Evolutionary conservation across 441 rosid species (phyloP), one percentile per base, ranked within the genome.

Genomic region (Arabidopsis lyrata): DNA sequence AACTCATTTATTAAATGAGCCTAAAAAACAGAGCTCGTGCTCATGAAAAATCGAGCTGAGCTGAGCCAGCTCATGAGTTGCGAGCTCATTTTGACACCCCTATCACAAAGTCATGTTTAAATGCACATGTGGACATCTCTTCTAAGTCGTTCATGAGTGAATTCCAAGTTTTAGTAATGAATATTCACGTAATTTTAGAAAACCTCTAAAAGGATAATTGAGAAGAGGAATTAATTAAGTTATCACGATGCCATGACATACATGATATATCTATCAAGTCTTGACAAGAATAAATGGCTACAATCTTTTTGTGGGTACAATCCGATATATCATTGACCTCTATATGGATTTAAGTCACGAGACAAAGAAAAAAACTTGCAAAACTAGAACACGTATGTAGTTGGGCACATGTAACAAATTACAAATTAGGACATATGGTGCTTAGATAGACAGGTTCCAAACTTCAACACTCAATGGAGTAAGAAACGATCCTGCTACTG

Each of bases 351-450:
- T 74, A 60, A 59, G 38, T 60, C 78, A 67, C 63, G 41, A 67
- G 73, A 75, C 63, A 49, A 66, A 41, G 13, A 6, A 66, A 29
- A 27, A 36, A 5, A 47, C 60, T 65, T 36, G 66, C 41, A 41
- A 74, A 74, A 66, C 48, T 66, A 59, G 39, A 48, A 58, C 68
- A 74, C 78, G 78, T 66, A 66, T 74, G 18, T 66, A 67, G 55
- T 59, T 47, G 35, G 16, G 66, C 66, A 47, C 72, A 73, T 48
- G 77, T 64, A 22, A 13, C 8, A 16, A 32, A 16, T 53, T 20
- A 39, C 20, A 18, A 18, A 2, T 2, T 22, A 22, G 50, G 39
- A 64, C 50, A 73, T 29, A 4, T 56, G 34, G 34, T 36, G 45
- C 18, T 16, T 42, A 53, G 60, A 57, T 66, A 27, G 13, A 18